Evolutionary conservation across 1,284 basidiomycete genomes (phyloP).

Genomic region (Ceratobasidium sp.): DNA sequence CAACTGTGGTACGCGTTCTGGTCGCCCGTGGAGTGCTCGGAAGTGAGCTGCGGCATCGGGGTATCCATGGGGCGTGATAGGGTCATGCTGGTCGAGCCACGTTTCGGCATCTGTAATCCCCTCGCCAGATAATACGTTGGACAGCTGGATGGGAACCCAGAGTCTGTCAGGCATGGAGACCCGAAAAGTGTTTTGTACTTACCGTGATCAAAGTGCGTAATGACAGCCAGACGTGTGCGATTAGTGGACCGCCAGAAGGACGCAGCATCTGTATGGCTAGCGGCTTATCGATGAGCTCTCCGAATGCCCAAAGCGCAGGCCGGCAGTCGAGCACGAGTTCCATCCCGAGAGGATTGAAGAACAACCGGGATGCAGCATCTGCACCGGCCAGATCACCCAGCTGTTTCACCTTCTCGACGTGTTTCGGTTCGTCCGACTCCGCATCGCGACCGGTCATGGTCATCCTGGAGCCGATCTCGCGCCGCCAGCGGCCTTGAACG

Average conservation of each 20-base stretch:
- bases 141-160: no score
- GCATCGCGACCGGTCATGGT: neutral
- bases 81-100: neutral
- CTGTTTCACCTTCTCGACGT: neutral
- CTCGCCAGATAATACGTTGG: neutral
- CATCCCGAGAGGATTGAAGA: constrained; percentile 1
- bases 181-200: neutral
- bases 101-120: neutral
- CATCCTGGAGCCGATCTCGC: neutral
- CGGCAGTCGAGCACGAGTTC: neutral
- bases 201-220: neutral
- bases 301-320: neutral
- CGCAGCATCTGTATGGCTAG: neutral
- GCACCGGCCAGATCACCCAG: neutral
- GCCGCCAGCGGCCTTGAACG: neutral
- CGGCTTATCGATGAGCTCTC: neutral
- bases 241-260: neutral
- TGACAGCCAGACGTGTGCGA: neutral
- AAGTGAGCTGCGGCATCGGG: neutral
- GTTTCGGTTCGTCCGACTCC: constrained; percentile 3
- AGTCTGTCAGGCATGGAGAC: no score
- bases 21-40: neutral
- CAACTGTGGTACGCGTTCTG: neutral
- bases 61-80: neutral
- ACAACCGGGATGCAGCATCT: neutral